Evolutionary conservation across 441 rosid genomes (phyloP), one percentile per base, ranked within the genome.

Genomic region (Mallotus japonicus): DNA sequence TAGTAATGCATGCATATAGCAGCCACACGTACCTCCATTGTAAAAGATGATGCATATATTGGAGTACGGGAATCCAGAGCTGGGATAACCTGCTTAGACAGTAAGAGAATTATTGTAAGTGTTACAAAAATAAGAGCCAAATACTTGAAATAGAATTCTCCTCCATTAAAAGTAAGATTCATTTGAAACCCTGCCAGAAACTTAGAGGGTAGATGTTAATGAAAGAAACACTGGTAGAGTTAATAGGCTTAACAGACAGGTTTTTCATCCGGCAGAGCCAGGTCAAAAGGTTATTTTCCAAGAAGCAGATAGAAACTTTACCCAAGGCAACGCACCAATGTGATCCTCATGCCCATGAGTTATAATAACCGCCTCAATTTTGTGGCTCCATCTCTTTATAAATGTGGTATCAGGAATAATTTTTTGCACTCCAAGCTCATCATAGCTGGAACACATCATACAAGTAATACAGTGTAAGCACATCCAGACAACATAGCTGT

Each of bases 291-390:
- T 22, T 47, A 46, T 71, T 40, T 69, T 6, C 77, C 54, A 69
- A 75, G 83, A 75, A 80, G 78, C 73, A 67, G 89, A 79, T 74
- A 80, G 89, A 85, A 84, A 77, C 86, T 77, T 89, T 95, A 95
- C 99, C 99, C 99, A 95, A 78, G 99, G 98, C 95, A 95, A 91
- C 64, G 99, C 98, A 87, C 99, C 99, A 79, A 95, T 95, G 97
- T 95, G 99, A 88, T 92, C 99, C 85, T 95, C 99, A 34, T 95
- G 99, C 75, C 99, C 99, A 71, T 95, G 99, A 51, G 99, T 95
- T 80, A 95, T 95, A 76, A 95, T 79, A 80, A 95, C 92, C 71
- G 97, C 99, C 85, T 95, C 99, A 78, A 95, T 95, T 80, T 91
- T 92, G 76, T 95, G 97, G 71, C 86, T 88, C 98, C 99, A 95